Evolutionary conservation across 257 asterid genomes (phyloP).

Genomic region (Apocynum venetum): DNA sequence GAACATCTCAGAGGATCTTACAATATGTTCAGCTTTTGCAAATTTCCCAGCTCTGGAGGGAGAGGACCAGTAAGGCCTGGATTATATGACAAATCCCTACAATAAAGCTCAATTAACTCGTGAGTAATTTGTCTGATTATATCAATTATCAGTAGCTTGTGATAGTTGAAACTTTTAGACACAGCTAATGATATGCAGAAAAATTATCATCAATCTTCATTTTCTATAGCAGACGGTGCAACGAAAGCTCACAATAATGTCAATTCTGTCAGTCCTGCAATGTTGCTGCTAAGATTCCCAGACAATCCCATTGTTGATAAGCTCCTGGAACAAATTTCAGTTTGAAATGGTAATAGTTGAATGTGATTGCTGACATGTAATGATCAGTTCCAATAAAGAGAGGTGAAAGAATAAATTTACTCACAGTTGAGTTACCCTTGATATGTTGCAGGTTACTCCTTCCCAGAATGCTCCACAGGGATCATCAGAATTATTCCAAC

Average conservation of each 20-base stretch:
- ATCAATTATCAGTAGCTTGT: no score
- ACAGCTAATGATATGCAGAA: no score
- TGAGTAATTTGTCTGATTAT: no score
- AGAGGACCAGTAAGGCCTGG: constrained; percentile 68
- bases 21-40: constrained; percentile 64
- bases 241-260: constrained; percentile 59
- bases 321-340: constrained; percentile 29
- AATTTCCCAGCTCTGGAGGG: constrained; percentile 72
- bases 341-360: no score
- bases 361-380: background rate
- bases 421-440: constrained; percentile 67
- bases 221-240: background rate
- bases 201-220: no score
- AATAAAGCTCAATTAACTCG: background rate
- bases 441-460: constrained; percentile 60
- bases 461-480: constrained; percentile 66
- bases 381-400: background rate
- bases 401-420: background rate
- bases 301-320: constrained; percentile 63
- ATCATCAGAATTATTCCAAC: constrained; percentile 67
- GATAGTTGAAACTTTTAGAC: no score
- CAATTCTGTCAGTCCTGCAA: constrained; percentile 68
- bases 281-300: constrained; percentile 63
- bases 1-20: constrained; percentile 25
- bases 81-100: constrained; percentile 80